These are phyloP conservation scores for Kalanchoe fedtschenkoi DNA, from an alignment of 164 flowering plant species.

Conservation along the genomic window DNA sequence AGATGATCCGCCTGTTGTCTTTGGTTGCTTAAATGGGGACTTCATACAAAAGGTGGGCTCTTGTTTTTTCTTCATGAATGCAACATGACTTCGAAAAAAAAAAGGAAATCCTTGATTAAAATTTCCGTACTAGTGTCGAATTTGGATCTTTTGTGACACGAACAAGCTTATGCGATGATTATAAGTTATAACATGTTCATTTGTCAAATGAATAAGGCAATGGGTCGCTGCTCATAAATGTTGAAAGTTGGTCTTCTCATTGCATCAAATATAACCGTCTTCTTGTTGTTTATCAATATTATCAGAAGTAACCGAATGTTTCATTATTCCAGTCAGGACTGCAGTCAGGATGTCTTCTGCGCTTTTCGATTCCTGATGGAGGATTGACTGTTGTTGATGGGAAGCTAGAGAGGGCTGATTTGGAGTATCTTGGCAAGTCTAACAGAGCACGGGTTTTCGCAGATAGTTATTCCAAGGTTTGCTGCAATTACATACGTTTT, in stretches of 20 bases:
- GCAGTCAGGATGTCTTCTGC: constrained; percentile 48
- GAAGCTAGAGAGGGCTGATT: constrained; percentile 70
- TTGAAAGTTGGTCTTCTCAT: background rate
- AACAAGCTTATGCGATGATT: background rate
- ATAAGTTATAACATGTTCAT: background rate
- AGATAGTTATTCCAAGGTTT: constrained; percentile 89
- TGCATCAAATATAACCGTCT: background rate
- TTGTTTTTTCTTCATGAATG: background rate
- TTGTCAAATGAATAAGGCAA: background rate
- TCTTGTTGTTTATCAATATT: background rate
- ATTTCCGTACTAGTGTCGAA: background rate
- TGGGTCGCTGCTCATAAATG: background rate
- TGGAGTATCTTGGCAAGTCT: constrained; percentile 54
- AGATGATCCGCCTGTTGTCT: constrained; percentile 80
- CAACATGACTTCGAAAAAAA: background rate
- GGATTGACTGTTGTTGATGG: constrained; percentile 70
- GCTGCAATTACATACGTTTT: background rate
- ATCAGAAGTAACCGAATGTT: background rate
- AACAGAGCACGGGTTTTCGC: constrained; percentile 87
- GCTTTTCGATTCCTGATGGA: constrained; percentile 62
- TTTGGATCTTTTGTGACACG: background rate
- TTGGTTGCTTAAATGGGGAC: constrained; percentile 57
- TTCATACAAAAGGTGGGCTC: constrained; percentile 49
- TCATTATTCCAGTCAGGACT: constrained; percentile 43
- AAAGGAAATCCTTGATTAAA: background rate